Evolutionary conservation across 306 rosid species (phyloP), one percentile per base, ranked within the genome.

Genomic region (Argentina anserina): DNA sequence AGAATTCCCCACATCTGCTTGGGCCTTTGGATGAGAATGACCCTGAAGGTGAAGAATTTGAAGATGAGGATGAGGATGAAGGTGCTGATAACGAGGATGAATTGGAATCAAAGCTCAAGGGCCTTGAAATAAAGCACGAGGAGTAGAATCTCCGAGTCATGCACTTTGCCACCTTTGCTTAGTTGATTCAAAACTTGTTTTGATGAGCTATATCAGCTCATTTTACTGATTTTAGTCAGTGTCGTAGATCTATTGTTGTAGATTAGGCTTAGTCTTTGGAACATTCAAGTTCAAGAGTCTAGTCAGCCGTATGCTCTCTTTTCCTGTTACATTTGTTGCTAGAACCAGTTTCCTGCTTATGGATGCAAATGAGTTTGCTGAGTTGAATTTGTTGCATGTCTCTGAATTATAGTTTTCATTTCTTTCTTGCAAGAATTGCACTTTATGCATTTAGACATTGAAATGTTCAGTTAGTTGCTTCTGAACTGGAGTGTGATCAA

Each of bases 11-110:
- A 18, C 69, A 79, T 49, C 12, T 77, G 78, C 85, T 92, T 62
- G 96, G 96, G 70, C 88, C 86, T 47, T 81, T 92, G 90, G 97
- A 92, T 82, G 97, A 92, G 76, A 92, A 90, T 56, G 86, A 90
- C 61, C 97, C 97, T 7, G 92, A 92, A 15, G 97, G 97, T 1
- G 91, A 88, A 79, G 90, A 90, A 43, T 9, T 61, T 63, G 91
- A 84, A 33, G 90, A 82, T 7, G 89, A 86, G 15, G 86, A 74
- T 56, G 96, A 85, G 34, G 92, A 84, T 7, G 86, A 83, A 52
- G 89, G 76, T 65, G 81, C 71, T n/a, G 88, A 82, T 50, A 70
- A 82, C 9, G 87, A 85, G 63, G 69, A 45, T 36, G 97, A 88
- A 74, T 69, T 92, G 85, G 96, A 88, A 80, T 85, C 90, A 74